Evolutionary conservation across 2,329 filamentous ascomycete genomes (phyloP), one percentile per base, ranked within the genome.

Genomic region (Parasarocladium wereldwijsianum): DNA sequence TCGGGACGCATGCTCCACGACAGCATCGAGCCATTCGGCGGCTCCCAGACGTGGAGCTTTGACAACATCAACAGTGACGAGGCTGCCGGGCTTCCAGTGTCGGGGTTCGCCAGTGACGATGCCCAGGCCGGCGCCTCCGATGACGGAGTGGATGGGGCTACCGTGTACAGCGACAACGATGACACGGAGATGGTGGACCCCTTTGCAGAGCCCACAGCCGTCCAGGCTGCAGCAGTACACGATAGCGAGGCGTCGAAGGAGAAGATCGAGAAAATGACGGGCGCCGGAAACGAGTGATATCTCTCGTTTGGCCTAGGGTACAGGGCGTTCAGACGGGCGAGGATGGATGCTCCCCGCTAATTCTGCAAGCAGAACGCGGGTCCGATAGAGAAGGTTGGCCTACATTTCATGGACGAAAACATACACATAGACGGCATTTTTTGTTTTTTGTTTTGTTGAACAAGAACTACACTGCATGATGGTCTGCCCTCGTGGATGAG

Each of bases 31-130:
- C 19, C 19, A n/a, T 62, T 67, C 24, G 64, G 69, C 38, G 58
- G 51, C 13, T 54, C 61, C 21, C 57, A 55, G 29, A 43, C 20
- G n/a, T 71, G 66, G 66, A 62, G 43, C 37, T 70, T 70, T 37
- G 47, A 47, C 21, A 46, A 42, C 13, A 42, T 64, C 20, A 38
- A 43, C 6, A 41, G 39, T 26, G 50, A 49, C 26, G 45, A 45
- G 8, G 42, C 43, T 2, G 40, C 46, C n/a, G 46, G 42, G 17
- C 47, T 47, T 22, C 49, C 43, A 28, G 43, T 43, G 24, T 50
- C 48, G 20, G 58, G 58, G 23, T 50, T 49, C 35, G 52, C 45
- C 5, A 62, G 57, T 40, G 58, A 64, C 29, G 57, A 55, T 21
- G 58, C 49, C 5, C 58, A 62, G 36, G 47, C 52, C 17, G 52